Evolutionary conservation across 2,329 filamentous ascomycete genomes (phyloP).

Genomic region (Diaporthe sp.): DNA sequence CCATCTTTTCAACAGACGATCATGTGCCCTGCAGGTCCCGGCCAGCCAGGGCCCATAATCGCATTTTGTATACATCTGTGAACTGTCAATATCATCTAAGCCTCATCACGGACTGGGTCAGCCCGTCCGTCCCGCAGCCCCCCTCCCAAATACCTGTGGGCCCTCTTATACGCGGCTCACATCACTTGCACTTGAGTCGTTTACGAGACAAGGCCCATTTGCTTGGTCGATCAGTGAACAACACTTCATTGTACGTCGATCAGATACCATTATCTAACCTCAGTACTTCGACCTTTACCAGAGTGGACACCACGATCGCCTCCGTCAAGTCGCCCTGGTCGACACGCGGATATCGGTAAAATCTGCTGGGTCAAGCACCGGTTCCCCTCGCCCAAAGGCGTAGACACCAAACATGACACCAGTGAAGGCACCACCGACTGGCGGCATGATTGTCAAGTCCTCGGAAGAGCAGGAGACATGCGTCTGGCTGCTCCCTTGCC

Average conservation of each 20-base stretch:
- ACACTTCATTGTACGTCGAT: background rate
- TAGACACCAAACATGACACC: conserved; percentile 52
- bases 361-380: conserved; percentile 50
- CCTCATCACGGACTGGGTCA: conserved; percentile 16
- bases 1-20: background rate
- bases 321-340: background rate
- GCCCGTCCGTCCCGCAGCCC: background rate
- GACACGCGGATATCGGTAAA: conserved; percentile 46
- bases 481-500: background rate
- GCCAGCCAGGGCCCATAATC: background rate
- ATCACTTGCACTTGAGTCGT: background rate
- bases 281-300: no score
- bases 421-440: conserved; percentile 50
- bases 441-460: conserved; percentile 48
- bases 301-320: background rate
- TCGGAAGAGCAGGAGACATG: conserved; percentile 35
- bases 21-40: background rate
- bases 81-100: background rate
- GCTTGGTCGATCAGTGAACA: no score
- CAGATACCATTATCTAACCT: background rate
- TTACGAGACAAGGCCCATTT: background rate
- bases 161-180: background rate
- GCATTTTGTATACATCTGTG: background rate
- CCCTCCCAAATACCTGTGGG: background rate
- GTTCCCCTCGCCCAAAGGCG: conserved; percentile 48